Evolutionary conservation across 768 basidiomycete species (phyloP).

Genomic region (Neoboletus magnificus): DNA sequence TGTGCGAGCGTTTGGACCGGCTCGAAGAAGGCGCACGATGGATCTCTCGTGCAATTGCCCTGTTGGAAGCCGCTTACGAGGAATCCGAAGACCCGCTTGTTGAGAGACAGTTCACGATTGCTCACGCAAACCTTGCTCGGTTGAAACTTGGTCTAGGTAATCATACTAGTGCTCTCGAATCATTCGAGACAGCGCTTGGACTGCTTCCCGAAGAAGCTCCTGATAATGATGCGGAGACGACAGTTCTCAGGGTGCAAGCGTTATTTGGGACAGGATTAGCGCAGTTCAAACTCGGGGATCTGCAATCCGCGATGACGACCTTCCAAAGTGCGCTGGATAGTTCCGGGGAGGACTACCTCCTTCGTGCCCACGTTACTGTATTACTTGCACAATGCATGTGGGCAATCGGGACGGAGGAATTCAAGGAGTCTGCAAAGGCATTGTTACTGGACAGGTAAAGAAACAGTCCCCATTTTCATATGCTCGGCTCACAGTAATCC

Average conservation of each 20-base stretch:
- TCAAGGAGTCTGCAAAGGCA: constrained; percentile 70
- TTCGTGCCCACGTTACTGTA: constrained; percentile 70
- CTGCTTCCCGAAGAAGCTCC: constrained; percentile 54
- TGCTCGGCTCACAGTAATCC: constrained; percentile 13
- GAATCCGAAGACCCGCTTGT: constrained; percentile 74
- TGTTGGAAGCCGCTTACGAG: constrained; percentile 89
- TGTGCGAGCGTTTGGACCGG: constrained; percentile 83
- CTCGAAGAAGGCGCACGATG: constrained; percentile 54
- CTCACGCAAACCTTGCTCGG: constrained; percentile 79
- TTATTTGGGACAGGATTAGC: constrained; percentile 73
- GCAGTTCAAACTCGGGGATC: constrained; percentile 58
- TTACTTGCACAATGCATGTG: constrained; percentile 85
- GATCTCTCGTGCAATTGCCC: constrained; percentile 57
- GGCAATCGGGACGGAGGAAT: constrained; percentile 75
- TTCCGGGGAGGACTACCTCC: constrained; percentile 42
- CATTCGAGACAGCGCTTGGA: constrained; percentile 70
- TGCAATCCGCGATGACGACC: constrained; percentile 57
- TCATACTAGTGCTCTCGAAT: constrained; percentile 58
- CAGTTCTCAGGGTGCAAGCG: constrained; percentile 55
- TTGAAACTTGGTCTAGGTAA: constrained; percentile 60
- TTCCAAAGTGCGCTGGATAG: constrained; percentile 68
- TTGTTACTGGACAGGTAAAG: constrained; percentile 80
- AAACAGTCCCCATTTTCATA: neutral
- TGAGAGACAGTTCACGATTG: constrained; percentile 76
- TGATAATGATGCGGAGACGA: constrained; percentile 32